Evolutionary conservation across 2,329 filamentous ascomycete genomes (phyloP), one percentile per base, ranked within the genome.

Genomic region (Ophiostoma quercus): DNA sequence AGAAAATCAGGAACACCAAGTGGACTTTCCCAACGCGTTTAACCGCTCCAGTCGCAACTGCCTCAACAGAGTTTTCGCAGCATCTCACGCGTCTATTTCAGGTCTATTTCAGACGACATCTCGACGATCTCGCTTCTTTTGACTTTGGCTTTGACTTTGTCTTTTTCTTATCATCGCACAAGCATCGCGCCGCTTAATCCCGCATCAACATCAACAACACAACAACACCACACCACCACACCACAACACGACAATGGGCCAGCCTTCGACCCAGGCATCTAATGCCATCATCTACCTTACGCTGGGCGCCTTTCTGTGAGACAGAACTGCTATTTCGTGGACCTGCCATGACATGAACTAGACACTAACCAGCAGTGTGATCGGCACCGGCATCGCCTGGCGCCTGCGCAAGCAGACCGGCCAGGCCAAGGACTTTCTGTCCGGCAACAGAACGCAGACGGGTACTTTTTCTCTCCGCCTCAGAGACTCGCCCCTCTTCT

Each of bases 251-350:
- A 71, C 16, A 16, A 95, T 94, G 92, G 90, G 90, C 25, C 85
- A 89, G 74, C 91, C 90, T 71, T 94, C 92, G 1, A 87, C 83
- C 70, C 81, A 85, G 84, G 91, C 91, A 77, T 94, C 91, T 41
- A 93, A 94, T 82, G 91, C 91, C 83, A 83, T 94, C 77, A 90
- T 95, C 77, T 94, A 94, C 77, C 81, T 92, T 68, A 92, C 90
- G 67, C 94, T 93, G 81, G 90, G 85, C 73, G 82, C 84, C 67
- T 95, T 95, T 78, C 81, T 95, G 92, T 94, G 82, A 75, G 69
- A 57, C 8, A 12, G 29, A 34, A n/a, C 19, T 47, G 43, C 14
- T 19, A 47, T n/a, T n/a, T 47, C 14, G 12, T 14, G 34, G 4
- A 6, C 8, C 34, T 25, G 16, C 19, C 32, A 65, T 41, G 66